Evolutionary conservation across 2,329 filamentous ascomycete species (phyloP).

Genomic region (Colletotrichum tofieldiae): DNA sequence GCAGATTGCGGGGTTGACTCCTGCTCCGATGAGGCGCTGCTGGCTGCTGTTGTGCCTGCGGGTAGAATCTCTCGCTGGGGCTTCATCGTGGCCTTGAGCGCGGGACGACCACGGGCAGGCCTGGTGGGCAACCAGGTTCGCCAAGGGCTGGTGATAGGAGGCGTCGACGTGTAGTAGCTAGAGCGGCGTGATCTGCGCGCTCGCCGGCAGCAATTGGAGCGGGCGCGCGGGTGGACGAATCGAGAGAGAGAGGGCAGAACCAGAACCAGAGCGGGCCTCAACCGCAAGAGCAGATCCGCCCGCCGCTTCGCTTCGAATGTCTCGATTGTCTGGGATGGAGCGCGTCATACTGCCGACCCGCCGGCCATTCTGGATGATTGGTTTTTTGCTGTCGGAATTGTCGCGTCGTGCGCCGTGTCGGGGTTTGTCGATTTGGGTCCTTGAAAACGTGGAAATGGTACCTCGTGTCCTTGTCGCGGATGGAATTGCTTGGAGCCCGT

Average conservation of each 20-base stretch:
- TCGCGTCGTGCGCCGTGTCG: background rate
- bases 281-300: conserved; percentile 38
- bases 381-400: background rate
- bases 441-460: conserved; percentile 1
- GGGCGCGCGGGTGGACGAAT: conserved; percentile 38
- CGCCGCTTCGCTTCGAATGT: conserved; percentile 36
- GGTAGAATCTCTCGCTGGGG: conserved; percentile 42
- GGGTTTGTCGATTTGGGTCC: conserved; percentile 2
- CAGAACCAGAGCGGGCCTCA: conserved; percentile 35
- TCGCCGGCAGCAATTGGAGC: conserved; percentile 21
- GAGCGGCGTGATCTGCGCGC: conserved; percentile 27
- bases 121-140: conserved; percentile 16
- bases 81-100: conserved; percentile 39
- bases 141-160: conserved; percentile 16
- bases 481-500: background rate
- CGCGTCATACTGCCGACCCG: conserved; percentile 40
- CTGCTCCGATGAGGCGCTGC: conserved; percentile 31
- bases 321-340: conserved; percentile 25
- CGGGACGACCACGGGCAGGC: conserved; percentile 26
- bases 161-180: conserved; percentile 33
- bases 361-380: conserved; percentile 34
- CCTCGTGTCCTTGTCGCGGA: background rate
- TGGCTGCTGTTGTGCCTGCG: conserved; percentile 34
- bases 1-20: conserved; percentile 37
- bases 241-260: conserved; percentile 30